Evolutionary conservation across 1,284 basidiomycete species (phyloP).

Genomic region (Mycena citricolor): DNA sequence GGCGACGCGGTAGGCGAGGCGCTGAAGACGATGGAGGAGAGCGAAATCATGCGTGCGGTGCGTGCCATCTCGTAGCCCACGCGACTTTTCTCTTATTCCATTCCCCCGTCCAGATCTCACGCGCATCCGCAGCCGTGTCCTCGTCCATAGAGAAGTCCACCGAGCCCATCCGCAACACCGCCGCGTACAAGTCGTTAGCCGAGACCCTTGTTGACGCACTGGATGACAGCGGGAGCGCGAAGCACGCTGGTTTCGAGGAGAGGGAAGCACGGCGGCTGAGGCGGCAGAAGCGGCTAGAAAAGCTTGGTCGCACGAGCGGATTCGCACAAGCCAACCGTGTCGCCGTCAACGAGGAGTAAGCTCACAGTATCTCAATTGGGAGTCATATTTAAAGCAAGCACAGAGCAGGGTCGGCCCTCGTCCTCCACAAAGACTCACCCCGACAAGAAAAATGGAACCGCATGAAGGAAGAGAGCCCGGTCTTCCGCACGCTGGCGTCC

Average conservation of each 20-base stretch:
- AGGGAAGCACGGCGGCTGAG: conserved; percentile 81
- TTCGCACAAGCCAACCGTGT: conserved; percentile 49
- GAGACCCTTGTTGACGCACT: conserved; percentile 91
- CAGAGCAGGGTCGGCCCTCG: conserved; percentile 83
- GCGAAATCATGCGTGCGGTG: conserved; percentile 85
- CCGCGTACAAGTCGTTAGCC: conserved; percentile 90
- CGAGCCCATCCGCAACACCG: conserved; percentile 92
- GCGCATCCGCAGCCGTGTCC: conserved; percentile 78
- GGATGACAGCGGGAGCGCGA: conserved; percentile 89
- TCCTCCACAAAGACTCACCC: conserved; percentile 80
- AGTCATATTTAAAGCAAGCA: conserved; percentile 4
- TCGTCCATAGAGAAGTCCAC: conserved; percentile 81
- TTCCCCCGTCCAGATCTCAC: conserved; percentile 57
- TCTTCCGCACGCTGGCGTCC: conserved; percentile 60
- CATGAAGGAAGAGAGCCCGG: conserved; percentile 72
- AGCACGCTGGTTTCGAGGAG: conserved; percentile 93
- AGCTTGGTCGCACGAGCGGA: conserved; percentile 72
- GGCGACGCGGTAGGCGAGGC: conserved; percentile 93
- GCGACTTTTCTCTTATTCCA: conserved; percentile 1
- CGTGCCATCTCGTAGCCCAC: conserved; percentile 28
- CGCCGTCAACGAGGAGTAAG: conserved; percentile 78
- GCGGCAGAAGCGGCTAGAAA: conserved; percentile 74
- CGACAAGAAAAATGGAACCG: conserved; percentile 76
- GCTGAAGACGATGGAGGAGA: conserved; percentile 90
- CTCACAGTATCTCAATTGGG: too few species aligned